Conservation (phyloP, 352 stramenopile genomes). For the Globisporangium cederbergense region DNA sequence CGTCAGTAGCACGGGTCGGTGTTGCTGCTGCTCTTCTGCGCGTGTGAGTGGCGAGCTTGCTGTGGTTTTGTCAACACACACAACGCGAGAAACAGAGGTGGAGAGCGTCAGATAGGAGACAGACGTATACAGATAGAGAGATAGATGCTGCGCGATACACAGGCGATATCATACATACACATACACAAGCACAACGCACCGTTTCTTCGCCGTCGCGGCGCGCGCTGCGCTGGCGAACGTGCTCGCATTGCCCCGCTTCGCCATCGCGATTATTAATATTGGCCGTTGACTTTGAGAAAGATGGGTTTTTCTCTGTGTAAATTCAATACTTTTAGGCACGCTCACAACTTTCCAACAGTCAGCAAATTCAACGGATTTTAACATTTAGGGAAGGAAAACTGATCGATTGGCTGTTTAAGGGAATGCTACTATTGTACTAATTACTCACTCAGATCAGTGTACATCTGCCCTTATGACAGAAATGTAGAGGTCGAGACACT, state of each 20-base stretch:
- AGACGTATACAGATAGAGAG: background rate
- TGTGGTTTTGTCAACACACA: background rate
- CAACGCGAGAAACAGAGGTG: background rate
- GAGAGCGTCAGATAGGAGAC: background rate
- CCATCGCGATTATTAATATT: slow-evolving; percentile 6
- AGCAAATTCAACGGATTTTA: too few relatives aligned
- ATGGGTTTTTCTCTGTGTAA: background rate
- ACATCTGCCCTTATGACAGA: too few relatives aligned
- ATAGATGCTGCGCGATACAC: background rate
- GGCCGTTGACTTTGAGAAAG: background rate
- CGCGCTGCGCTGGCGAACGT: background rate
- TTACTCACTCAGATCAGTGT: too few relatives aligned
- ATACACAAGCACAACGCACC: background rate
- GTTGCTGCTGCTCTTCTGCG: background rate
- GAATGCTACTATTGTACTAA: too few relatives aligned
- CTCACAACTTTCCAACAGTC: too few relatives aligned
- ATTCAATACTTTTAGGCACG: too few relatives aligned
- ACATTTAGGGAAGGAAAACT: too few relatives aligned
- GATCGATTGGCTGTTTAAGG: too few relatives aligned
- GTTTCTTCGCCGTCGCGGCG: background rate
- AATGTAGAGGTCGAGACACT: too few relatives aligned
- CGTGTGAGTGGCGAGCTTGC: background rate
- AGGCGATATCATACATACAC: too few relatives aligned
- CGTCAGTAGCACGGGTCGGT: too few relatives aligned
- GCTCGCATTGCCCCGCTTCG: slow-evolving; percentile 8